Evolutionary conservation across 148 eudicot species (phyloP), one percentile per base, ranked within the genome.

Genomic region (Heliosperma pusillum): DNA sequence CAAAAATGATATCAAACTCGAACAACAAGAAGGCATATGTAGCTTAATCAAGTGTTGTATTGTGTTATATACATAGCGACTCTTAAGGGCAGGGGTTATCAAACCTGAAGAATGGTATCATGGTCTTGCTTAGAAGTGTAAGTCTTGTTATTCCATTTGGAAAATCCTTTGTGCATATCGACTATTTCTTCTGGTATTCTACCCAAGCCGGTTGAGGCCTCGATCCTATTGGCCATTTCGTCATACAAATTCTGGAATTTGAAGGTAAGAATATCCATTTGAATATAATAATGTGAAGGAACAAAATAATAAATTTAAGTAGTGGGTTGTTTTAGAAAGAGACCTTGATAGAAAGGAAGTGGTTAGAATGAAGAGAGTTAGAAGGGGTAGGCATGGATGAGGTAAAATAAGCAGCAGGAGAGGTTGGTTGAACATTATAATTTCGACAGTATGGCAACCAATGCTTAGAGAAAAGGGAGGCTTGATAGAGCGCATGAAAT

Each of bases 391-490:
- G 65, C 61, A 45, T 44, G 7, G 88, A 75, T 7, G 45, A 75
- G 30, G 16, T 17, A 26, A 93, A 91, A 82, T 90, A 86, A 66
- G 96, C 96, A 5, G 80, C 82, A 15, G 96, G 93, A 1, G 92
- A 89, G 71, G 85, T 80, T n/a, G 96, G 92, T 58, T 90, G 91
- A 20, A 89, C 80, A 3, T 84, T 72, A 61, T 76, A 90, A 53
- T 75, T 86, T 76, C 85, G 84, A 78, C 93, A 93, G 57, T 76
- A 93, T 3, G 96, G 98, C 58, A 93, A 65, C 98, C 98, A 93
- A 74, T 64, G 67, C 74, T 78, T 79, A n/a, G 89, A 61, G 69
- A 93, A 90, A 0, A 20, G 36, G 1, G 93, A 91, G 1, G 98
- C 96, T 68, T 90, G 90, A 66, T 74, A 67, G n/a, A 93, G 89